These are phyloP conservation scores for Naganishia sp. DNA, from an alignment of 1,284 basidiomycete genomes.

Conservation along the genomic window DNA sequence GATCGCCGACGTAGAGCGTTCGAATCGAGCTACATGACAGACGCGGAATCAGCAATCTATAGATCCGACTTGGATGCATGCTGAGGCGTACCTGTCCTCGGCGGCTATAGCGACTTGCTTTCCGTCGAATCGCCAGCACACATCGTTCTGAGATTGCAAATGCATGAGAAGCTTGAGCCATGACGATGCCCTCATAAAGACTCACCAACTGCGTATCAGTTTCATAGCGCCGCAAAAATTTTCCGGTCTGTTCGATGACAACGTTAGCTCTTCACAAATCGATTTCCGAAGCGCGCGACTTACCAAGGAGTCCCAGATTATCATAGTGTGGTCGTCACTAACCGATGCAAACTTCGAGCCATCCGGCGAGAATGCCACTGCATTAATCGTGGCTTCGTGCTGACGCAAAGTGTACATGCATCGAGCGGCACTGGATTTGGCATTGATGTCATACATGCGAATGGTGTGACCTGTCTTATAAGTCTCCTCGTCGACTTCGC, in stretches of 20 bases:
- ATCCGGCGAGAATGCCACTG: constrained; percentile 31
- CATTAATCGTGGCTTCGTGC: constrained; percentile 31
- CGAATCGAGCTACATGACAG: constrained; percentile 16
- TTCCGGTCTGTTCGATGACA: constrained; percentile 5
- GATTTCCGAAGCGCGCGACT: neutral
- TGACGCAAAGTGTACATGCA: constrained; percentile 32
- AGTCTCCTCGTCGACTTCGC: constrained; percentile 22
- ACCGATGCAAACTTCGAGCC: constrained; percentile 32
- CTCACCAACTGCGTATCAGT: constrained; percentile 24
- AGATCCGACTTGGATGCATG: neutral
- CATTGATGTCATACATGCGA: constrained; percentile 34
- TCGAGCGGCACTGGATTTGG: constrained; percentile 6
- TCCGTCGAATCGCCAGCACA: constrained; percentile 28
- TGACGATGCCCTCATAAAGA: neutral
- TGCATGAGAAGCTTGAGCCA: neutral
- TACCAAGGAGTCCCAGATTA: constrained; percentile 51
- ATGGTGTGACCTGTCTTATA: constrained; percentile 31
- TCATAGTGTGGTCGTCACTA: constrained; percentile 35
- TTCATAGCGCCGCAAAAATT: constrained; percentile 13
- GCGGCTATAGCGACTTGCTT: constrained; percentile 29
- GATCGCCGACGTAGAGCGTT: constrained; percentile 30
- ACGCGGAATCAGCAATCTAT: neutral
- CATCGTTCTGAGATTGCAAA: constrained; percentile 16
- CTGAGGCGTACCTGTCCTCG: constrained; percentile 25
- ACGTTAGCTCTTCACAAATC: neutral